Base-by-base conservation (phyloP, 2,329 filamentous ascomycete species). In the Dothistroma pini region DNA sequence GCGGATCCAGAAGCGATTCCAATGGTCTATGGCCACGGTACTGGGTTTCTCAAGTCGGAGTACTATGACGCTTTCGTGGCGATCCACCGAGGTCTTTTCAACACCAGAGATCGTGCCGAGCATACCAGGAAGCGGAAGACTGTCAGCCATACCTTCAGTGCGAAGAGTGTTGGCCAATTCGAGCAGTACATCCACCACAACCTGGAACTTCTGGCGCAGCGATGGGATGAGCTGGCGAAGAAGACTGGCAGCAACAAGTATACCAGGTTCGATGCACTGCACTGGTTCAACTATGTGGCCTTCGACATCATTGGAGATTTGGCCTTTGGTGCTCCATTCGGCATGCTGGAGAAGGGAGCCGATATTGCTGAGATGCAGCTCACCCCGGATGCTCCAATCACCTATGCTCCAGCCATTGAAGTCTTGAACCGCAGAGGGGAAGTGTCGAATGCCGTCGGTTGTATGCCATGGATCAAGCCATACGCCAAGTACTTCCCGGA, bases 11-110 rank as follows among this genome's bases (percentile, higher is more conserved):
- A 82, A n/a, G 91, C 90, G 1, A 93, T 96, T 57, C 82, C 83
- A 14, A 76, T 81, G 51, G 85, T 96, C 58, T 96, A 96, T 68
- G 91, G 91, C 16, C 79, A 81, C 63, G 79, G 80, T 10, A 82
- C 79, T 59, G 80, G 80, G 1, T 81, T 81, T 63, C 65, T 81
- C 60, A 82, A 82, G 71, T 77, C 75, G 74, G 87, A 93, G 2
- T 96, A 93, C 77, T 96, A 96, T 70, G 91, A 96, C 70, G 89
- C 90, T 54, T 96, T 96, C 69, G 91, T 96, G 58, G 93, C 89
- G 12, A 96, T 96, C 71, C 85, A 84, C 55, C 85, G 90, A 12
- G 91, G 91, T 21, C 81, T 97, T 12, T 97, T 96, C 85, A 96
- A 96, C 76, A 96, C 92, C 0, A 83, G 93, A 34, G 86, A 93